Conservation (phyloP, 331 rosid species). For the Arachis monticola region DNA sequence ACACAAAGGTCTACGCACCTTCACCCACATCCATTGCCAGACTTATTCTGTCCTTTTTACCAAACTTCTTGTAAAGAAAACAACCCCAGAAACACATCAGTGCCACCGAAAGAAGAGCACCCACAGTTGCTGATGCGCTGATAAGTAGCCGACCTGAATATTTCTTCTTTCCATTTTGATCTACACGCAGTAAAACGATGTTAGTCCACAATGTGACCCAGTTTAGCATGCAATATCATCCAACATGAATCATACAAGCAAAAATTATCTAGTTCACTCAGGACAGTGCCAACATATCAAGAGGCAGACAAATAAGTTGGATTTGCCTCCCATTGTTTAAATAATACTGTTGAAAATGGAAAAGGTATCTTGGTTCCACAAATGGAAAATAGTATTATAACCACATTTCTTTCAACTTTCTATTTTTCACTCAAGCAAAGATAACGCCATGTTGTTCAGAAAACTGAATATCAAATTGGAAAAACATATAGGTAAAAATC, state of each 20-base stretch:
- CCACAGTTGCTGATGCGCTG: conserved; percentile 98
- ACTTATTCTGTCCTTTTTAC: conserved; percentile 72
- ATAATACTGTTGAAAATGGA: background rate
- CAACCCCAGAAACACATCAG: conserved; percentile 99
- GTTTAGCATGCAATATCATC: conserved; percentile 22
- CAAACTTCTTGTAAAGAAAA: conserved; percentile 88
- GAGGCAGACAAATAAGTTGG: background rate
- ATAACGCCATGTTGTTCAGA: background rate
- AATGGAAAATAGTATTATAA: background rate
- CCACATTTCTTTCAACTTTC: background rate
- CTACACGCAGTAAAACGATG: conserved; percentile 42
- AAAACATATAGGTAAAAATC: background rate
- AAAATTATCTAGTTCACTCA: conserved; percentile 6
- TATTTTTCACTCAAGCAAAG: background rate
- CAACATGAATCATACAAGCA: background rate
- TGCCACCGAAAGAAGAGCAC: conserved; percentile 97
- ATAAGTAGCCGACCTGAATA: conserved; percentile 93
- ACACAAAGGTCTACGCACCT: conserved; percentile 56
- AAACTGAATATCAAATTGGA: conserved; percentile 22
- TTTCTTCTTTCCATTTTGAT: conserved; percentile 67
- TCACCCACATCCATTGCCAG: conserved; percentile 84
- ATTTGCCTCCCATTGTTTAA: conserved; percentile 17
- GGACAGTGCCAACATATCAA: conserved; percentile 29
- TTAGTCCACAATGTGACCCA: conserved; percentile 26
- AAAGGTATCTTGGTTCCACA: background rate